Evolutionary conservation across 2,329 filamentous ascomycete genomes (phyloP).

Genomic region (Cordyceps sp.): DNA sequence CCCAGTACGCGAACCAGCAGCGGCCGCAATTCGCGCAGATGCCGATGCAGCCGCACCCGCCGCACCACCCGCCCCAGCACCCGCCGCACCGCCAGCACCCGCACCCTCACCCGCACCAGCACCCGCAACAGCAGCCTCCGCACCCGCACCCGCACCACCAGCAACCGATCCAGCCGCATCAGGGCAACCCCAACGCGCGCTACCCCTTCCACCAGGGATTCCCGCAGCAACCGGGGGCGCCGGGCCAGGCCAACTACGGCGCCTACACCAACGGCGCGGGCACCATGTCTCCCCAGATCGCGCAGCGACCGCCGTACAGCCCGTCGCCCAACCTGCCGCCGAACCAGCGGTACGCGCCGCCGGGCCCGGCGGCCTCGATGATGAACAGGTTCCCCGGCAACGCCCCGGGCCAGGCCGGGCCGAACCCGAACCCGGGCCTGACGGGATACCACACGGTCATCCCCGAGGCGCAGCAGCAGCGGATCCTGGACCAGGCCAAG

Average conservation of each 20-base stretch:
- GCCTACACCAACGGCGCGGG: slow-evolving; percentile 26
- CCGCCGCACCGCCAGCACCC: slow-evolving; percentile 17
- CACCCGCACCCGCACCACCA: not conserved
- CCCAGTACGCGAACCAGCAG: slow-evolving; percentile 28
- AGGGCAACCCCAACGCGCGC: slow-evolving; percentile 24
- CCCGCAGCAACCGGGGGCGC: slow-evolving; percentile 19
- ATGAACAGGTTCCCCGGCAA: slow-evolving; percentile 18
- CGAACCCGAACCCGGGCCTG: slow-evolving; percentile 19
- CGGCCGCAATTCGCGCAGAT: slow-evolving; percentile 26
- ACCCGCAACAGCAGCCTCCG: not conserved
- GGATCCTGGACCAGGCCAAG: slow-evolving; percentile 33
- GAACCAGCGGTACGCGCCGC: slow-evolving; percentile 15
- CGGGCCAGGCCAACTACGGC: slow-evolving; percentile 18
- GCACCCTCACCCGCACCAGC: not conserved
- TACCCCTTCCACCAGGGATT: slow-evolving; percentile 22
- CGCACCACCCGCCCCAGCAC: not conserved
- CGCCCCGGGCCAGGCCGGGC: slow-evolving; percentile 11
- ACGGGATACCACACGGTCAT: slow-evolving; percentile 32
- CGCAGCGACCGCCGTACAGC: slow-evolving; percentile 19
- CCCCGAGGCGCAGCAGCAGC: slow-evolving; percentile 30
- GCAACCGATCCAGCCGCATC: slow-evolving; percentile 9
- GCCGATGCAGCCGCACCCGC: slow-evolving; percentile 7
- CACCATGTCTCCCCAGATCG: slow-evolving; percentile 28
- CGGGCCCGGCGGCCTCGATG: slow-evolving; percentile 12
- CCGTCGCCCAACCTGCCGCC: slow-evolving; percentile 20